Conservation (phyloP, 129 eudicot species). For the Pittosporum tobira region DNA sequence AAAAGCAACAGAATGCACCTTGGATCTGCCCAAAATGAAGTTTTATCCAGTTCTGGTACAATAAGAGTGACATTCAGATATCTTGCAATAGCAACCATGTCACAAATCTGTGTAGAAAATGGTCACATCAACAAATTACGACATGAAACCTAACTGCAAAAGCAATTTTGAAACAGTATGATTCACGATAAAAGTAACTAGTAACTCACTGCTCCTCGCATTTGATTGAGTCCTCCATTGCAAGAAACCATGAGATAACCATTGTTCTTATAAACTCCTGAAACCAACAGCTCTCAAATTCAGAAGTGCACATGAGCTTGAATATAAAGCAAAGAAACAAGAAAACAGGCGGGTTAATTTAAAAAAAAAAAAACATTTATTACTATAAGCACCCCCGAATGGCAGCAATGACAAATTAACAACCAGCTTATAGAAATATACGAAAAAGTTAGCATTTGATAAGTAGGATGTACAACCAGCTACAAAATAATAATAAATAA, state of each 20-base stretch:
- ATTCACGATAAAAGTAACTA: background rate
- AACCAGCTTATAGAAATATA: too few species aligned
- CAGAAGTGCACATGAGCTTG: background rate
- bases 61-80: slow-evolving; percentile 7
- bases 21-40: slow-evolving; percentile 12
- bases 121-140: background rate
- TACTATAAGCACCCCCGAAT: too few species aligned
- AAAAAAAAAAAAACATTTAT: too few species aligned
- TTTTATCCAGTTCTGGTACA: slow-evolving; percentile 10
- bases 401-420: too few species aligned
- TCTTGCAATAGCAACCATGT: slow-evolving; percentile 13
- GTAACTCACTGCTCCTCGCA: slow-evolving; percentile 14
- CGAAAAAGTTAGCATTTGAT: too few species aligned
- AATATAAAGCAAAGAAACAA: background rate
- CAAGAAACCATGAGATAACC: slow-evolving; percentile 18
- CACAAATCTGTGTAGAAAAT: slow-evolving; percentile 2
- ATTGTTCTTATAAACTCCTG: slow-evolving; percentile 13
- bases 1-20: background rate
- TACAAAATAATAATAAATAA: too few species aligned
- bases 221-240: slow-evolving; percentile 19
- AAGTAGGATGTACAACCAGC: too few species aligned
- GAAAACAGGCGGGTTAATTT: too few species aligned
- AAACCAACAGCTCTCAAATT: background rate
- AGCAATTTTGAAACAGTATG: background rate
- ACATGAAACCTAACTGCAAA: background rate